Percentiles rank a stretch among this genome's conserved stretches.
phyloP scores from a whole-genome alignment of 176 grass and related monocot species.

The Aegilops bicornis region DNA sequence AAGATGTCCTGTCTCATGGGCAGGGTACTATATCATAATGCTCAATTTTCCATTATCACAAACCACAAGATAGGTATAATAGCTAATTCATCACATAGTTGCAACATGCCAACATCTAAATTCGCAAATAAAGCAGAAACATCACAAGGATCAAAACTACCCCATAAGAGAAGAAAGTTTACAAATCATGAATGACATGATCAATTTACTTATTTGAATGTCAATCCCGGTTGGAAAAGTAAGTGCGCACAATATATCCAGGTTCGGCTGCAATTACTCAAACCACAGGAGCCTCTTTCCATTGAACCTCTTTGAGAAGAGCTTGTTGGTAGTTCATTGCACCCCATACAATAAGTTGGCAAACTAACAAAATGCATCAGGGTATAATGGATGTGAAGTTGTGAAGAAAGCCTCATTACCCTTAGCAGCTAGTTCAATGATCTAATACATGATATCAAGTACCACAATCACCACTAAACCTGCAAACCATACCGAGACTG shows the following conservation, averaged over 20 bases:
- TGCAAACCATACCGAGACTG: background rate
- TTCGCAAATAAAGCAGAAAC: slow-evolving; percentile 15
- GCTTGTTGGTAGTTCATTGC: background rate
- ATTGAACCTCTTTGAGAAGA: background rate
- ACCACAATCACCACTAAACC: background rate
- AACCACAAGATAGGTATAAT: slow-evolving; percentile 5
- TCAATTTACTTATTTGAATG: slow-evolving; percentile 12
- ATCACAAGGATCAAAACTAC: background rate
- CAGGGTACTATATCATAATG: background rate
- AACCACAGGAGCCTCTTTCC: background rate
- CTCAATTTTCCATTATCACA: background rate
- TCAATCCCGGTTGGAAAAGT: background rate
- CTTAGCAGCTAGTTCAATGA: background rate
- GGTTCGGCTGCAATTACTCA: background rate
- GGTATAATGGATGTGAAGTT: background rate
- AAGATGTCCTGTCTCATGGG: background rate
- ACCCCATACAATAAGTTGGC: background rate
- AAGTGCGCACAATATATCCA: background rate
- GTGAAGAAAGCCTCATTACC: background rate
- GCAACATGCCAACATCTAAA: background rate
- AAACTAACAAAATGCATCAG: background rate
- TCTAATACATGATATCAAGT: background rate
- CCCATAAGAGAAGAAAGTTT: slow-evolving; percentile 10
- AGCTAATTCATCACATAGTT: background rate
- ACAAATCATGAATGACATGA: slow-evolving; percentile 17